Conservation (phyloP, 2,329 filamentous ascomycete genomes). For the Thielaviopsis populi region DNA sequence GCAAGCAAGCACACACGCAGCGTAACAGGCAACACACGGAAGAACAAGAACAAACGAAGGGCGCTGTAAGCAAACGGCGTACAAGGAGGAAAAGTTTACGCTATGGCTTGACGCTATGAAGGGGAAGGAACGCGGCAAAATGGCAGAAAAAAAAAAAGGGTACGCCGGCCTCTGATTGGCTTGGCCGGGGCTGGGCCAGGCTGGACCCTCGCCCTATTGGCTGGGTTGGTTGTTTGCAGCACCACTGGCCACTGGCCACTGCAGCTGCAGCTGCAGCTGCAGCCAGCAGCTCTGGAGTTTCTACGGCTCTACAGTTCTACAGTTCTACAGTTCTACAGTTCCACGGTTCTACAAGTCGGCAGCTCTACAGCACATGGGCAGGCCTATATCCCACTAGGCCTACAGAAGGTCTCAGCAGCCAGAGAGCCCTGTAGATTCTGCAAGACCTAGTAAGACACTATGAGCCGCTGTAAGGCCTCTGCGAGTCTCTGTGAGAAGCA, state of each 20-base stretch:
- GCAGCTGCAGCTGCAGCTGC: too few relatives aligned
- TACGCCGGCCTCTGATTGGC: background rate
- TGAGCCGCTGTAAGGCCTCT: background rate
- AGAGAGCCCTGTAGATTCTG: background rate
- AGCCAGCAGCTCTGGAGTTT: too few relatives aligned
- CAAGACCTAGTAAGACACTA: background rate
- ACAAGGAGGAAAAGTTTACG: background rate
- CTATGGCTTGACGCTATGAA: background rate
- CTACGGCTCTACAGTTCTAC: too few relatives aligned
- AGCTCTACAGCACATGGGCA: too few relatives aligned
- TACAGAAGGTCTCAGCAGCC: too few relatives aligned
- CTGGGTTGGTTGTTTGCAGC: background rate
- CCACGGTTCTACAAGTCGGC: background rate
- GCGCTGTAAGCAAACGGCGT: background rate
- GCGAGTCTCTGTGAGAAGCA: background rate
- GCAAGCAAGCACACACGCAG: background rate
- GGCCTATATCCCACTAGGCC: too few relatives aligned
- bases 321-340: background rate
- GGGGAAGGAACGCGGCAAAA: constrained; percentile 1
- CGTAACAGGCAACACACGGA: too few relatives aligned
- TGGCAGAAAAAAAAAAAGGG: background rate
- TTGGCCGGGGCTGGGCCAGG: background rate
- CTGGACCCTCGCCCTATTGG: background rate
- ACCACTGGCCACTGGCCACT: too few relatives aligned
- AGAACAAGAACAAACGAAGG: background rate